Conservation (phyloP, 2,329 filamentous ascomycete species). For the Colletotrichum sp. region DNA sequence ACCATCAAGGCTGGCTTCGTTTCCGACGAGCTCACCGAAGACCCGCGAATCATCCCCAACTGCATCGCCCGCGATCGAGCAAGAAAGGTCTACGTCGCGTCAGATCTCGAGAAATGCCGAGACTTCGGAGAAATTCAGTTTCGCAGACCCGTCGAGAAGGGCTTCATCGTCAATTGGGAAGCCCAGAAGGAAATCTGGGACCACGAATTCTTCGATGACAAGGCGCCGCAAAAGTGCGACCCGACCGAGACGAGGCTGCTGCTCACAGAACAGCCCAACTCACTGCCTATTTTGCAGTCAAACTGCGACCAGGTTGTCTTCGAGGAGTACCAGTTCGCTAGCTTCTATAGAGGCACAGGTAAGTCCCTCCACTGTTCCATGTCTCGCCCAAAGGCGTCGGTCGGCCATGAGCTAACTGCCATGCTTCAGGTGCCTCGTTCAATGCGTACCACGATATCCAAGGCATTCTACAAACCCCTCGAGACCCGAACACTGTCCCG, state of each 20-base stretch:
- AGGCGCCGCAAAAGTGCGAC: conserved; percentile 71
- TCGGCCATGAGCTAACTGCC: background rate
- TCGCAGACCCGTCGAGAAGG: conserved; percentile 89
- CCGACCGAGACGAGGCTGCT: conserved; percentile 83
- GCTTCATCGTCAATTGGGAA: conserved; percentile 97
- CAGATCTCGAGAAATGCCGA: conserved; percentile 77
- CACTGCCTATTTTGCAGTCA: conserved; percentile 78
- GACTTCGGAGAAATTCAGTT: conserved; percentile 92
- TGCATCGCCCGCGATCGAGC: conserved; percentile 85
- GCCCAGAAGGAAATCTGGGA: conserved; percentile 96
- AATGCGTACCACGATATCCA: conserved; percentile 85
- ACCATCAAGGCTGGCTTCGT: conserved; percentile 90
- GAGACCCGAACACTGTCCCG: conserved; percentile 45
- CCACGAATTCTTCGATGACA: conserved; percentile 77
- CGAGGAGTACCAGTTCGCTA: conserved; percentile 93
- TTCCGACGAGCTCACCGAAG: conserved; percentile 45
- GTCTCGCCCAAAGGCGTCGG: background rate
- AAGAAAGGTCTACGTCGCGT: conserved; percentile 78
- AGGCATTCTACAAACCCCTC: conserved; percentile 67
- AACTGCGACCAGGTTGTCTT: conserved; percentile 98
- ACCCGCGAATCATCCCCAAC: conserved; percentile 82
- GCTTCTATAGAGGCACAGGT: conserved; percentile 81
- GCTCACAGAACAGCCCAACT: conserved; percentile 85
- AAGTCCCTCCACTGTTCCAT: conserved; percentile 23
- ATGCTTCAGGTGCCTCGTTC: conserved; percentile 66